phyloP scores from a whole-genome alignment of 768 basidiomycete genomes.

The Boletus sp. region DNA sequence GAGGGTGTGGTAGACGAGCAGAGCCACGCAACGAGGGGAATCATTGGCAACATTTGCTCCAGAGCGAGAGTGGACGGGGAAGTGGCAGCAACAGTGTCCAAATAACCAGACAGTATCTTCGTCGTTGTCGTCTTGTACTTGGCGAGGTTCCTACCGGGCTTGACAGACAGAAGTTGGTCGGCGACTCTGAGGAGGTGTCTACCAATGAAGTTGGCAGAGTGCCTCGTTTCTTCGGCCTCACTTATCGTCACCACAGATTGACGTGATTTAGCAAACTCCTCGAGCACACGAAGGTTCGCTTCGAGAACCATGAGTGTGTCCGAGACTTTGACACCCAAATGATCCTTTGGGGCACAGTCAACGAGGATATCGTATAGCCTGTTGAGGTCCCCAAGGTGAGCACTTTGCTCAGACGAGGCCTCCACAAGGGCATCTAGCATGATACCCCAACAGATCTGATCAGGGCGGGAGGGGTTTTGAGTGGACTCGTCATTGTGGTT shows the following conservation, averaged over 20 bases:
- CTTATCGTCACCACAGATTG: background rate
- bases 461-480: constrained; percentile 48
- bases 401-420: constrained; percentile 24
- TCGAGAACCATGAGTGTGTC: constrained; percentile 45
- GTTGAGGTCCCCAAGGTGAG: constrained; percentile 54
- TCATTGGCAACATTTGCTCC: constrained; percentile 10
- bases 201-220: constrained; percentile 28
- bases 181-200: constrained; percentile 8
- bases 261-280: constrained; percentile 6
- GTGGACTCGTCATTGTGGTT: constrained; percentile 42
- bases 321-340: constrained; percentile 31
- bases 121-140: constrained; percentile 14
- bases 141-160: constrained; percentile 10
- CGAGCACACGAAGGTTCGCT: constrained; percentile 38
- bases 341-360: constrained; percentile 34
- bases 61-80: background rate
- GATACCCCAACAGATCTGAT: constrained; percentile 49
- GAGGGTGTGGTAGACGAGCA: constrained; percentile 32
- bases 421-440: constrained; percentile 57
- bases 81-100: constrained; percentile 8
- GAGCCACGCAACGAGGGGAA: constrained; percentile 33
- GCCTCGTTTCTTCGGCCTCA: constrained; percentile 7
- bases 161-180: constrained; percentile 11
- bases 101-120: constrained; percentile 18
- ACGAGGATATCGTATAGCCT: constrained; percentile 44